phyloP scores from a whole-genome alignment of 228 moss, liverwort and hornwort species.

The Sphagnum magellanicum region DNA sequence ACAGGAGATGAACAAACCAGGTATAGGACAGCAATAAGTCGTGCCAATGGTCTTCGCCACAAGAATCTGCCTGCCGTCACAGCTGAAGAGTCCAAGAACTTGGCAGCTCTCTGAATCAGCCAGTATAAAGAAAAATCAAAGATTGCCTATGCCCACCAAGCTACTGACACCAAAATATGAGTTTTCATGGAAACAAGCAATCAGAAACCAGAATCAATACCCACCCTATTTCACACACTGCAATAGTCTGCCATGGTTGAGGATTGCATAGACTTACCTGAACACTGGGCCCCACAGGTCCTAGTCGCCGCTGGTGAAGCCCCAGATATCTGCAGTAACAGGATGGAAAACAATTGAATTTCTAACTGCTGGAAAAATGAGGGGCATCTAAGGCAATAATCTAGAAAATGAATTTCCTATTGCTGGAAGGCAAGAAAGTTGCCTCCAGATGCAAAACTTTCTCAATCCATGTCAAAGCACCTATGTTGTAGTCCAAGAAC shows the following conservation, averaged over 20 bases:
- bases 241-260: not conserved
- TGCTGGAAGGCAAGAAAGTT: too few species aligned
- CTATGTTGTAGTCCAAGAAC: too few species aligned
- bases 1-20: not conserved
- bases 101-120: conserved; percentile 8
- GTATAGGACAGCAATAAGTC: conserved; percentile 9
- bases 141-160: too few species aligned
- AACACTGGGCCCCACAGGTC: conserved; percentile 6
- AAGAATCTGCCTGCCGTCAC: conserved; percentile 11
- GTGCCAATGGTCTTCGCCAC: conserved; percentile 10
- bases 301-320: conserved; percentile 9
- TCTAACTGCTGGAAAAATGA: too few species aligned
- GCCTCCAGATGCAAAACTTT: too few species aligned
- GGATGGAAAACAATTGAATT: not conserved
- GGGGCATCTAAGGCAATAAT: too few species aligned
- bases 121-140: not conserved
- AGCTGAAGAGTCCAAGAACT: conserved; percentile 9
- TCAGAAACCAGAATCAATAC: too few species aligned
- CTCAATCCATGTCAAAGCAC: not conserved
- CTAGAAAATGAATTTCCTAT: too few species aligned
- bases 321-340: conserved; percentile 3
- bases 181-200: too few species aligned
- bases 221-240: too few species aligned
- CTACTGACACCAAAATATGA: too few species aligned
- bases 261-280: not conserved